These are phyloP conservation scores for Fusarium sp. DNA, from an alignment of 2,329 filamentous ascomycete genomes.

Conservation along the genomic window DNA sequence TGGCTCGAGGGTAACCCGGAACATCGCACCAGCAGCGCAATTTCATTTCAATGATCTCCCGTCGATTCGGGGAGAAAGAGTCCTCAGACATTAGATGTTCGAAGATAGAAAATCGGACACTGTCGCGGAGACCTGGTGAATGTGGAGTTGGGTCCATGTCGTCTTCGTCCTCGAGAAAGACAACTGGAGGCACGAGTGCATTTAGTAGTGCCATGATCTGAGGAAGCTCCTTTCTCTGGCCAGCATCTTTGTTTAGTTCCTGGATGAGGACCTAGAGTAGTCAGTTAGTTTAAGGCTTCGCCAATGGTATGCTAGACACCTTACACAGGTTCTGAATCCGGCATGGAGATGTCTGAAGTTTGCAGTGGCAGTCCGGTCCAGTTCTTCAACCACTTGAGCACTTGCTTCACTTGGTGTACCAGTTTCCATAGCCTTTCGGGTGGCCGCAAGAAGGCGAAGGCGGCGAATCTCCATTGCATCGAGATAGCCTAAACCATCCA, in stretches of 20 bases:
- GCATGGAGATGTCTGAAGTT: slow-evolving; percentile 52
- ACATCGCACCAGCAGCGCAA: slow-evolving; percentile 53
- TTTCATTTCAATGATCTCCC: slow-evolving; percentile 49
- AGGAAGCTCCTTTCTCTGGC: slow-evolving; percentile 25
- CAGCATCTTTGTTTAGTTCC: slow-evolving; percentile 31
- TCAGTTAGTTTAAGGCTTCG: background rate
- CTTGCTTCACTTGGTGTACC: slow-evolving; percentile 24
- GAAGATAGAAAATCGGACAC: slow-evolving; percentile 54
- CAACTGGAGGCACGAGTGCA: slow-evolving; percentile 52
- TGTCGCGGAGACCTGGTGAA: slow-evolving; percentile 52
- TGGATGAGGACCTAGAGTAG: slow-evolving; percentile 49
- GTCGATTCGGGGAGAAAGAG: slow-evolving; percentile 34
- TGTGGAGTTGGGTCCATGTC: slow-evolving; percentile 50
- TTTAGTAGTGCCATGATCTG: slow-evolving; percentile 55
- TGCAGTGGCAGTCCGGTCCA: slow-evolving; percentile 48
- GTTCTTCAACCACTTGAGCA: slow-evolving; percentile 47
- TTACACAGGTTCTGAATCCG: slow-evolving; percentile 53
- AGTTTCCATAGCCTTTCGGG: slow-evolving; percentile 34
- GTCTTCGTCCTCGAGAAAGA: slow-evolving; percentile 40
- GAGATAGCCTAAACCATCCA: slow-evolving; percentile 52
- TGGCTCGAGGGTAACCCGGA: slow-evolving; percentile 49
- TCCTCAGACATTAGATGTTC: slow-evolving; percentile 52
- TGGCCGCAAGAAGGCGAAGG: slow-evolving; percentile 46
- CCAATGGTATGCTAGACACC: slow-evolving; percentile 8
- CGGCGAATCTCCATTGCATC: slow-evolving; percentile 54